Base-by-base conservation (phyloP, 108 stramenopile species). In the Cyclotella baltica region DNA sequence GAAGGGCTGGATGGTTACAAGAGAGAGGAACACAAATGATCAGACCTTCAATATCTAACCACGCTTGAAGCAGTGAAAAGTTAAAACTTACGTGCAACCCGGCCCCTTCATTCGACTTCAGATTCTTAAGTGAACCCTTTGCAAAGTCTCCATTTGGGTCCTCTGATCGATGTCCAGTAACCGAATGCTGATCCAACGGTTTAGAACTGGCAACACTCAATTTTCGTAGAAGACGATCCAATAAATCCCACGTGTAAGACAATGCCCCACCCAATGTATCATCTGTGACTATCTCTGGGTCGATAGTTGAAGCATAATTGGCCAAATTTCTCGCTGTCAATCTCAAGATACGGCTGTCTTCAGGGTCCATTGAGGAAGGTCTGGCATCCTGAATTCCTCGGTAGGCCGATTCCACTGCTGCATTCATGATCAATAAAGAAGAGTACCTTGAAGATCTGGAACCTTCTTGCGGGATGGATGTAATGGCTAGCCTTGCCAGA, bases 301-400 rank as follows among this genome's bases (percentile, higher is more conserved):
- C 81, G 23, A 96, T 83, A 3, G 92, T 92, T 6, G 90, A 88
- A 25, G 92, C 92, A 85, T 87, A 93, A 69, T 92, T 93, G 11
- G 95, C 91, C 67, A 96, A 67, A 63, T 96, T 96, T 48, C 95
- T 68, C 46, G 92, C 95, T 20, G 92, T 87, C 75, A 96, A 67
- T 69, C 92, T 92, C 74, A 96, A 70, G 58, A 96, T 96, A 30
- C 95, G 87, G 35, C 91, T 88, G 67, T 96, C 95, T 70, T 96
- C 95, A 30, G 92, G 92, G 74, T 96, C 95, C 95, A 96, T 92
- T 34, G 90, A 91, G 13, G 81, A 81, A 27, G 91, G 84, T 28
- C 88, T 81, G 23, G 90, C 88, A 61, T 88, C 69, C 62, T 90
- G 86, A 71, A 96, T 91, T 56, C 91, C 89, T 9, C 75, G 83